phyloP scores from a whole-genome alignment of 192 early-diverging fungal species.

The Coemansia nantahalensis region DNA sequence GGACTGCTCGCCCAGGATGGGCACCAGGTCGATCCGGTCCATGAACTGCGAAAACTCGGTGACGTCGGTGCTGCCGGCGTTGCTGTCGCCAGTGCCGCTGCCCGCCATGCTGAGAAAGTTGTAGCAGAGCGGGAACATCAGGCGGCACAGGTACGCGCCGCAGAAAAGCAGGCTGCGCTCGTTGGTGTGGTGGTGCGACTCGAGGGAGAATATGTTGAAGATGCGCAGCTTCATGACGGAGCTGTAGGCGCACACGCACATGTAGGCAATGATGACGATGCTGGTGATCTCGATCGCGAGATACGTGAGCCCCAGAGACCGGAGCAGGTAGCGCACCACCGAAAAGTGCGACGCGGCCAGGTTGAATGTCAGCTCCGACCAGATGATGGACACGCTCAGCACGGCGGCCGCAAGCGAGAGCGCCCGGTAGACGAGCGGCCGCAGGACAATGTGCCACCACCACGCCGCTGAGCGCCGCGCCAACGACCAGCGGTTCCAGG shows the following conservation, averaged over 20 bases:
- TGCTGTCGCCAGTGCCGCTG: constrained; percentile 12
- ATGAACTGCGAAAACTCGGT: constrained; percentile 65
- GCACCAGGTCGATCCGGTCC: constrained; percentile 83
- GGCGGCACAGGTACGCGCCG: constrained; percentile 85
- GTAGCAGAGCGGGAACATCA: constrained; percentile 87
- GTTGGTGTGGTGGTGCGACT: constrained; percentile 92
- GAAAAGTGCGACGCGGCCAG: constrained; percentile 63
- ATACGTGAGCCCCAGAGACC: constrained; percentile 56
- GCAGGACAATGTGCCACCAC: constrained; percentile 82
- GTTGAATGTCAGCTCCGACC: constrained; percentile 95
- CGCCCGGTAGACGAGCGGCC: constrained; percentile 60
- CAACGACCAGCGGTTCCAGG: constrained; percentile 49
- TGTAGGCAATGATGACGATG: constrained; percentile 78
- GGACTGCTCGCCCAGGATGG: constrained; percentile 83
- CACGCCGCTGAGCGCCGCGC: constrained; percentile 59
- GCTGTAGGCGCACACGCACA: constrained; percentile 91
- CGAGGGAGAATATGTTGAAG: constrained; percentile 85
- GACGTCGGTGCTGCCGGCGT: constrained; percentile 23
- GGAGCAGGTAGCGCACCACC: constrained; percentile 65
- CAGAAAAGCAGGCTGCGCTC: constrained; percentile 88
- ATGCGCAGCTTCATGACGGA: constrained; percentile 87
- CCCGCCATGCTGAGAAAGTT: constrained; percentile 81
- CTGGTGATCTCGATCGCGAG: constrained; percentile 60
- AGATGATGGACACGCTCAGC: constrained; percentile 72
- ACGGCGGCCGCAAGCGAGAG: constrained; percentile 60